Conservation (phyloP, 495 filamentous ascomycete genomes). For the Pyrenula aspistea region DNA sequence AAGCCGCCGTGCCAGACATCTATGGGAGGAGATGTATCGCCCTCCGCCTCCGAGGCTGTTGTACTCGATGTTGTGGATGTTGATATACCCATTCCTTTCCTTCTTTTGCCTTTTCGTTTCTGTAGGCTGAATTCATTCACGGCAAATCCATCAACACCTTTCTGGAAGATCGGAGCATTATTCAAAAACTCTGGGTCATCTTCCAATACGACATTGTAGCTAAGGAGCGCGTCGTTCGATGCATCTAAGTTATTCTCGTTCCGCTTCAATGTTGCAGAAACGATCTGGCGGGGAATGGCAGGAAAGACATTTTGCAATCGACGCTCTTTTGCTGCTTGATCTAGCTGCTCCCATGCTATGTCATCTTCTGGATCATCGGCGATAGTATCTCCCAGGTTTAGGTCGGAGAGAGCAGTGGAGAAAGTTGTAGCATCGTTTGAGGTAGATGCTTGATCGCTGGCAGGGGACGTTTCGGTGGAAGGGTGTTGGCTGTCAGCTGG, state of each 20-base stretch:
- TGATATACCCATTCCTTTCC: background rate
- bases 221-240: background rate
- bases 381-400: background rate
- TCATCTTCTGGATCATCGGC: background rate
- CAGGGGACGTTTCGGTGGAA: constrained; percentile 3
- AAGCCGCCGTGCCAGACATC: background rate
- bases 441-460: constrained; percentile 11
- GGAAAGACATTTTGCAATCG: background rate
- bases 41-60: background rate
- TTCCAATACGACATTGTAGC: background rate
- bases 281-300: background rate
- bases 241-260: background rate
- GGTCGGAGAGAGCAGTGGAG: background rate
- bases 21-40: background rate
- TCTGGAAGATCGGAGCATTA: constrained; percentile 5
- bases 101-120: constrained; percentile 5
- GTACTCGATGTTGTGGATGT: background rate
- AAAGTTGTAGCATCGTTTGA: constrained; percentile 3
- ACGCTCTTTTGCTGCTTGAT: background rate
- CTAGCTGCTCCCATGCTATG: background rate
- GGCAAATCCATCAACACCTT: constrained; percentile 13
- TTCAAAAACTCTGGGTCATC: background rate
- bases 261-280: background rate
- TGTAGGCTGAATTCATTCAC: constrained; percentile 1
- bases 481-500: constrained; percentile 11